These are phyloP conservation scores for Vitis hybrid DNA, from an alignment of 177 flowering plant genomes.

Conservation along the genomic window DNA sequence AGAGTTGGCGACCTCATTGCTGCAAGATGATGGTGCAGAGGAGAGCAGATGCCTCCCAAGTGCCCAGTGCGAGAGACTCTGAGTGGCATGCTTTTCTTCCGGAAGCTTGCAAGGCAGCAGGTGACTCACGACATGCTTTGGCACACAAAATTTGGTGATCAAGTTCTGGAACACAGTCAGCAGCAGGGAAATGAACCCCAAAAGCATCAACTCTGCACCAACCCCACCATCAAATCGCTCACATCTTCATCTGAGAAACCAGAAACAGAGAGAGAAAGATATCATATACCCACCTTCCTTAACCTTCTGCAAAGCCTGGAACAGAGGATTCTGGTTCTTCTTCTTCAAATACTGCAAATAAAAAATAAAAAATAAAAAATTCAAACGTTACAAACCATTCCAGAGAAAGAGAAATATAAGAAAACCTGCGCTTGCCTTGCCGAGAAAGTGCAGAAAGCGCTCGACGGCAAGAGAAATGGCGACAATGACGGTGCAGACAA, in stretches of 20 bases:
- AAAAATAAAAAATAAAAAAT: too few species aligned
- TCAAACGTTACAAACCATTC: background rate
- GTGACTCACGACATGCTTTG: constrained; percentile 17
- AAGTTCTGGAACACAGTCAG: constrained; percentile 63
- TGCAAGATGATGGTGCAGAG: too few species aligned
- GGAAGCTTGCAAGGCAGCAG: constrained; percentile 68
- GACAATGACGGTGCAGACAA: constrained; percentile 66
- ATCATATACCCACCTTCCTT: constrained; percentile 60
- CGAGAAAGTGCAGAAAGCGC: constrained; percentile 50
- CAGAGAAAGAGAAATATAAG: background rate
- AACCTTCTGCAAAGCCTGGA: constrained; percentile 71
- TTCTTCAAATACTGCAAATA: constrained; percentile 34
- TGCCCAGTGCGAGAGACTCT: background rate
- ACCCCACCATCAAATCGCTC: constrained; percentile 3
- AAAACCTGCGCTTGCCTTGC: constrained; percentile 26
- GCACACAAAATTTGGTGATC: constrained; percentile 70
- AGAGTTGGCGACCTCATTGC: too few species aligned
- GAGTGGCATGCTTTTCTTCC: background rate
- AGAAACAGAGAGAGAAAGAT: background rate
- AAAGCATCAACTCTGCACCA: constrained; percentile 84
- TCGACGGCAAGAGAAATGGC: constrained; percentile 59
- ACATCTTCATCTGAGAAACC: background rate
- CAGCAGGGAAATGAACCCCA: constrained; percentile 91
- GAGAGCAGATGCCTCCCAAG: too few species aligned
- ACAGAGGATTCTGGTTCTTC: constrained; percentile 66